Percentiles rank a stretch among this genome's conserved stretches.
phyloP scores from a whole-genome alignment of 306 rosid genomes.

The Neltuma alba region DNA sequence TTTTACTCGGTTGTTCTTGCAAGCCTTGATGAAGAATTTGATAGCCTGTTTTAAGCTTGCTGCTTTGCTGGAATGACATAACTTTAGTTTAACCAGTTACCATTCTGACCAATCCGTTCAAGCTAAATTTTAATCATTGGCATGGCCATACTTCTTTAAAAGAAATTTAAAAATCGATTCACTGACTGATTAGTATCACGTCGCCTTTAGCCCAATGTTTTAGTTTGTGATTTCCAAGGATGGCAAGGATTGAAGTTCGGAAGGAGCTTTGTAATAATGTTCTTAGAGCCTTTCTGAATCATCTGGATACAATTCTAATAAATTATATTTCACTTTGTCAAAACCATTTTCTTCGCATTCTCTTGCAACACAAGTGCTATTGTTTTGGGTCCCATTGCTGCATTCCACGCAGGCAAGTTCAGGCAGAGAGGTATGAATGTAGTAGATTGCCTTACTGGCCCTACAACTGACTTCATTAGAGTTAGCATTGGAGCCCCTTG shows the following conservation, averaged over 20 bases:
- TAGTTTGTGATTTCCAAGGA: not conserved
- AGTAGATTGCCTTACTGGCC: not conserved
- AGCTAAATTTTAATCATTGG: slow-evolving; percentile 11
- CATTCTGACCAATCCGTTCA: not conserved
- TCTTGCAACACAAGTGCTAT: not conserved
- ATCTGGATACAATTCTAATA: not conserved
- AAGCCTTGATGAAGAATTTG: not conserved
- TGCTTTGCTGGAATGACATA: not conserved
- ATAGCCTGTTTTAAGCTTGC: not conserved
- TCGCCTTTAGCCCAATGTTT: not conserved
- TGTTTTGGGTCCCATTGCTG: not conserved
- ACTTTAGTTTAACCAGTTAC: not conserved
- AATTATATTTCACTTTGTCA: not conserved
- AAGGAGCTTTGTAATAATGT: not conserved
- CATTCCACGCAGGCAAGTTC: not conserved
- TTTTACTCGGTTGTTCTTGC: slow-evolving; percentile 11
- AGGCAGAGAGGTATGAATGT: not conserved
- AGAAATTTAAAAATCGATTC: not conserved
- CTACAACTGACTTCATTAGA: slow-evolving; percentile 3
- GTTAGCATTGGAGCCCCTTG: not conserved
- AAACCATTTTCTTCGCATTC: not conserved
- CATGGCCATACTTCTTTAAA: not conserved
- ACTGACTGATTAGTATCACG: not conserved
- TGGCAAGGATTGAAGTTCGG: not conserved
- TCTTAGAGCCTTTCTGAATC: not conserved